Base-by-base conservation (phyloP, 202 grass and related monocot genomes). In the Brachypodium distachyon region DNA sequence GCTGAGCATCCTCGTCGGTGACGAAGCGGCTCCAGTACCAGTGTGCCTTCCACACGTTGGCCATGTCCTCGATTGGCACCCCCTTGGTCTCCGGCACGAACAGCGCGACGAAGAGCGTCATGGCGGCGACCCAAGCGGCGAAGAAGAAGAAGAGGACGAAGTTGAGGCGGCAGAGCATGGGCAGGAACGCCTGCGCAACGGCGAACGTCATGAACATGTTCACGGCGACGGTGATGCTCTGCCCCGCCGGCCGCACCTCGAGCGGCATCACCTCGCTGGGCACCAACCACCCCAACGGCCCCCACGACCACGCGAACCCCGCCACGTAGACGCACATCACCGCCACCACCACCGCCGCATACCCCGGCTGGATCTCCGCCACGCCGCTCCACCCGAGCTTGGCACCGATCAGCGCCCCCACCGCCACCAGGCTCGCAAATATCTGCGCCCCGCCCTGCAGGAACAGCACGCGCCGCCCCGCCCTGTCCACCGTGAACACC, bases 251-350 rank as follows among this genome's bases (percentile, higher is more conserved):
- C 7, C 93, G 77, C 40, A 89, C 87, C 86, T 93, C 93, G 64
- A 97, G 78, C 6, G 90, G 87, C 73, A 97, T 83, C 22, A 91
- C 86, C 83, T 93, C 90, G 33, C 87, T 89, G 2, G 88, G 92
- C 42, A 91, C 90, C 16, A 95, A 61, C 92, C 88, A 95, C 18
- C 85, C 85, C 11, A 94, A 85, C 9, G 91, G 88, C 0, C 91
- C 88, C 91, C 91, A 94, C 11, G 88, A 94, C 91, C 91, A 94
- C 3, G 85, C 91, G 40, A 54, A 78, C 34, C 22, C 76, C 1
- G 61, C 76, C 34, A 78, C 76, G 47, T 78, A 67, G 10, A 42
- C 47, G 61, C 76, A 78, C 17, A 78, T 78, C 23, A 52, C 3
- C 23, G 31, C 17, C 76, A 78, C 76, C 61, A 55, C 76, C 34